phyloP scores from a whole-genome alignment of 2,329 filamentous ascomycete species.

The Stagonosporopsis vannaccii region DNA sequence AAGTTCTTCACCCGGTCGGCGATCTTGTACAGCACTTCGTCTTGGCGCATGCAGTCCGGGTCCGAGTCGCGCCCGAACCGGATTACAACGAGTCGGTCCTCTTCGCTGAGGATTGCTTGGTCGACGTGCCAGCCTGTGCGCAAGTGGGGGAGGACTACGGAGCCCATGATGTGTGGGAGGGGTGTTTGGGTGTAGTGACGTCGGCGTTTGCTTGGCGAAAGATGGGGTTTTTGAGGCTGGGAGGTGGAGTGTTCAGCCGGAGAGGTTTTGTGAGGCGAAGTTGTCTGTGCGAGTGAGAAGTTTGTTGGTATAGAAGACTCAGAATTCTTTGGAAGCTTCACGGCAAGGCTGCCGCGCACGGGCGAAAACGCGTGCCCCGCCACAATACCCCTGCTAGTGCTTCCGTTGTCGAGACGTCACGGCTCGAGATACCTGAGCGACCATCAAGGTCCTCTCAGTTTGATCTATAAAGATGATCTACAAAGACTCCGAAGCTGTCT shows the following conservation, averaged over 20 bases:
- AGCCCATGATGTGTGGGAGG: conserved; percentile 66
- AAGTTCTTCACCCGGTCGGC: conserved; percentile 94
- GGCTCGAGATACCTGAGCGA: background rate
- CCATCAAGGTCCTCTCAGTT: conserved; percentile 8
- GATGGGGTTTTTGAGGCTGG: background rate
- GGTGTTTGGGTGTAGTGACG: background rate
- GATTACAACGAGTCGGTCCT: conserved; percentile 92
- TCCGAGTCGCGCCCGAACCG: conserved; percentile 90
- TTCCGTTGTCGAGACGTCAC: background rate
- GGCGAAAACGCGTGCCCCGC: conserved; percentile 12
- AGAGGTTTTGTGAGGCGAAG: background rate
- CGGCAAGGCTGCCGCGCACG: conserved; percentile 17
- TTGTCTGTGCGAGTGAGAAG: background rate
- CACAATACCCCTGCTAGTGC: conserved; percentile 8
- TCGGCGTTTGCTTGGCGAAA: background rate
- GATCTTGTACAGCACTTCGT: conserved; percentile 94
- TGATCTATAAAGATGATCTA: background rate
- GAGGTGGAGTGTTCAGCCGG: too few relatives aligned
- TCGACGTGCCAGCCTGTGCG: conserved; percentile 97
- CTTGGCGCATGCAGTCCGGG: conserved; percentile 80
- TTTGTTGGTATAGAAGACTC: background rate
- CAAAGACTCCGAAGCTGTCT: background rate
- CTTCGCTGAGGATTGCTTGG: conserved; percentile 80
- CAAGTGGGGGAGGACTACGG: conserved; percentile 90
- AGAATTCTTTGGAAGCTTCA: conserved; percentile 18